Conservation (phyloP, 2,329 filamentous ascomycete genomes). For the Scedosporium apiospermum region DNA sequence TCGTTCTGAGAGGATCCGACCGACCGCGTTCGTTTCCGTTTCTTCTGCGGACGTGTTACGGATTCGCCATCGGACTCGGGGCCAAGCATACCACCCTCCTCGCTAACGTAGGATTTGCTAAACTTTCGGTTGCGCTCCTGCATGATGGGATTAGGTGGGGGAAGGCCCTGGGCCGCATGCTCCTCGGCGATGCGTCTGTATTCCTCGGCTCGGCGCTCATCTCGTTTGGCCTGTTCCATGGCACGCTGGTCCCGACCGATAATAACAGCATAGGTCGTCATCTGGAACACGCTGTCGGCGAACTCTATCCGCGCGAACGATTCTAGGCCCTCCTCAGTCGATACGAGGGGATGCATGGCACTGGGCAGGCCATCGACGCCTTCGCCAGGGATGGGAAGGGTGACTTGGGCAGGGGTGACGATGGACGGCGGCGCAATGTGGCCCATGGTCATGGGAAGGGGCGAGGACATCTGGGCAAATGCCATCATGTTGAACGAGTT, state of each 20-base stretch:
- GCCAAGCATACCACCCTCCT: conserved; percentile 59
- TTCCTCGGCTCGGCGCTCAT: conserved; percentile 37
- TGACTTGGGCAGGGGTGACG: conserved; percentile 33
- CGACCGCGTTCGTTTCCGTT: conserved; percentile 34
- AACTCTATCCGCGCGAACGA: conserved; percentile 58
- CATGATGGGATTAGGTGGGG: conserved; percentile 39
- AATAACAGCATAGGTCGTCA: conserved; percentile 65
- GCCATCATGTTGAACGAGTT: conserved; percentile 35
- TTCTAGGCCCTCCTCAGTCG: conserved; percentile 29
- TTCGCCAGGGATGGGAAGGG: conserved; percentile 27
- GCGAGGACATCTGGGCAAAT: conserved; percentile 28
- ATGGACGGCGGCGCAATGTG: conserved; percentile 29
- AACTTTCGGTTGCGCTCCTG: conserved; percentile 41
- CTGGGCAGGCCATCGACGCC: conserved; percentile 18
- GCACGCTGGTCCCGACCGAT: conserved; percentile 62
- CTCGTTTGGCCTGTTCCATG: conserved; percentile 41
- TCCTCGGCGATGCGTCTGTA: conserved; percentile 35
- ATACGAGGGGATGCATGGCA: conserved; percentile 23
- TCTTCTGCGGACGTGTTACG: conserved; percentile 33
- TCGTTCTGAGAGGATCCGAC: conserved; percentile 3
- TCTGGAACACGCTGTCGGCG: conserved; percentile 66
- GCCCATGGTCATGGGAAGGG: conserved; percentile 19
- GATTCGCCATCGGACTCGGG: conserved; percentile 50
- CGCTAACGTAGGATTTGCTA: conserved; percentile 58
- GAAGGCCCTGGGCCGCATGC: conserved; percentile 37